Evolutionary conservation across 805 yeast genomes (phyloP).

Genomic region (Teunomyces cretensis): DNA sequence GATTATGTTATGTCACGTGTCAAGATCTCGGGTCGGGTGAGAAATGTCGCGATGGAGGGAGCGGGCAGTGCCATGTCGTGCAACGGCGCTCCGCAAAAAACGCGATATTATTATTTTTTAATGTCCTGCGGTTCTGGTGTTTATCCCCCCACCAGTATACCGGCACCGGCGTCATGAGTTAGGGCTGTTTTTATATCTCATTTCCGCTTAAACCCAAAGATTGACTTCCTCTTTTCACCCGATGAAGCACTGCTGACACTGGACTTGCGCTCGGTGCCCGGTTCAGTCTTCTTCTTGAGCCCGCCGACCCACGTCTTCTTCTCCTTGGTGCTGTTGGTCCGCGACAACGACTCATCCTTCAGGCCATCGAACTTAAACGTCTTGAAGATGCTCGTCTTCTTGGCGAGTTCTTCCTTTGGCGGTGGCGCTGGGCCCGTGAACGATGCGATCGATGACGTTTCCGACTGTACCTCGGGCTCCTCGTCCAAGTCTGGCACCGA

Average conservation of each 20-base stretch:
- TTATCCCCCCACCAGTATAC: too few species aligned
- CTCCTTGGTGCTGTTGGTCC: constrained; percentile 17
- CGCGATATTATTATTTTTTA: too few species aligned
- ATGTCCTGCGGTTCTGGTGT: too few species aligned
- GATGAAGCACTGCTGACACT: constrained; percentile 5
- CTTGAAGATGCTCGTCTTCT: constrained; percentile 23
- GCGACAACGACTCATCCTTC: constrained; percentile 14
- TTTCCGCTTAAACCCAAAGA: constrained; percentile 32
- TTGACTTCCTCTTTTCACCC: constrained; percentile 22
- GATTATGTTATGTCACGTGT: constrained; percentile 4
- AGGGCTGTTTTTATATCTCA: too few species aligned
- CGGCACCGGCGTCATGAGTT: too few species aligned
- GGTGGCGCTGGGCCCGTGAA: constrained; percentile 2
- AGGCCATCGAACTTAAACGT: constrained; percentile 28
- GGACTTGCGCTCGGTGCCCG: constrained; percentile 4
- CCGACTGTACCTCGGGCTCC: constrained; percentile 6
- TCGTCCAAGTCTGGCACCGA: constrained; percentile 6
- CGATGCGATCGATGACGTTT: constrained; percentile 10
- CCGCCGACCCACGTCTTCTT: constrained; percentile 45
- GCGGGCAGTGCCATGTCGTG: too few species aligned
- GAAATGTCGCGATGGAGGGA: background rate
- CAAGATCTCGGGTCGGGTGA: background rate
- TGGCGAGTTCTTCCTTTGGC: constrained; percentile 6
- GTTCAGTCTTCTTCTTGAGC: constrained; percentile 30
- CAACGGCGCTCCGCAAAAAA: too few species aligned